These are phyloP conservation scores for Candida maesae DNA, from an alignment of 805 yeast genomes.

Conservation along the genomic window DNA sequence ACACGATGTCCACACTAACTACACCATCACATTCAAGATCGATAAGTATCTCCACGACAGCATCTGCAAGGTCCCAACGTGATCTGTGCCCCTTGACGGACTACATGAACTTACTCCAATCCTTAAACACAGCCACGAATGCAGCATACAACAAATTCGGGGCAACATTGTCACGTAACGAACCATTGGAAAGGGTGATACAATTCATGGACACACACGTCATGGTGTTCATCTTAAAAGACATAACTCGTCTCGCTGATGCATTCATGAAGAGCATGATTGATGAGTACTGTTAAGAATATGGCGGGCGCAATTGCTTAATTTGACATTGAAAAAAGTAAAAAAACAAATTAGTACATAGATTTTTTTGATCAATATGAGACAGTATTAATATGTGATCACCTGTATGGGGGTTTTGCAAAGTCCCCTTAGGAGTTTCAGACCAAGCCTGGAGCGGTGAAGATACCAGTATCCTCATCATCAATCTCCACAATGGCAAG, in stretches of 20 bases:
- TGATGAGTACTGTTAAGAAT: conserved; percentile 5
- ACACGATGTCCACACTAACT: too few relatives aligned
- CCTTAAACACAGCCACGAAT: conserved; percentile 1
- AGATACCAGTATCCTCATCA: conserved; percentile 1
- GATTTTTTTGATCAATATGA: too few relatives aligned
- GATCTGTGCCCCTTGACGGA: conserved; percentile 12
- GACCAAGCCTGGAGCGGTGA: neutral
- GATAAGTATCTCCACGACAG: conserved; percentile 5
- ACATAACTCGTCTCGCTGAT: conserved; percentile 8
- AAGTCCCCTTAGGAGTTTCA: too few relatives aligned
- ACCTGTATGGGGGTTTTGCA: too few relatives aligned
- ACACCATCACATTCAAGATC: conserved; percentile 10
- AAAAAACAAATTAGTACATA: too few relatives aligned
- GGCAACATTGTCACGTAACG: neutral
- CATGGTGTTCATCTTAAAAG: conserved; percentile 13
- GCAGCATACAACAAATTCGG: conserved; percentile 5
- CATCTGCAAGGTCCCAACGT: conserved; percentile 12
- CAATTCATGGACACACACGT: conserved; percentile 14
- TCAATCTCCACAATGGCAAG: neutral
- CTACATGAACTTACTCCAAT: conserved; percentile 9
- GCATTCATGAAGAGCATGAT: conserved; percentile 4
- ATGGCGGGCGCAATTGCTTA: neutral
- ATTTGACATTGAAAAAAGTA: too few relatives aligned
- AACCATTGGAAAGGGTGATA: conserved; percentile 8
- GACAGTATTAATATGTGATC: too few relatives aligned